Base-by-base conservation (phyloP, 345 rosid genomes). In the Pseudoturritis turrita region DNA sequence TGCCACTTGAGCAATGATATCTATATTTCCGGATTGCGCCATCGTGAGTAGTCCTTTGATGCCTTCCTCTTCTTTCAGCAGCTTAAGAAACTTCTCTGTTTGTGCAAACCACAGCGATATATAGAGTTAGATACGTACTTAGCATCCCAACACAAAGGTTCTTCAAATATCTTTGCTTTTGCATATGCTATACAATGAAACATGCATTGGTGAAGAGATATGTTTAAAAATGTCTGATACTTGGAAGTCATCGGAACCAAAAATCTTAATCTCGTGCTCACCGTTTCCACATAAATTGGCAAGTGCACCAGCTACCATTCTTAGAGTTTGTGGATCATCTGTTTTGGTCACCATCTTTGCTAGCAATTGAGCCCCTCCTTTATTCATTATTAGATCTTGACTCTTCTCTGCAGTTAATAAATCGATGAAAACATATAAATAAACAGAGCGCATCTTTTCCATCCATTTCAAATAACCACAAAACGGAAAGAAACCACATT, bases 221-320 rank as follows among this genome's bases (percentile, higher is more conserved):
- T 14, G 53, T 13, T 40, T 1, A 35, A 36, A 39, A 28, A 11
- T 49, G 29, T 60, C 29, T 49, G 21, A 28, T 61, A 37, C 15
- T n/a, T 40, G 21, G 52, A 64, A 64, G 50, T 73, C 33, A 56
- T 60, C 7, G 7, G 17, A 55, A 25, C 40, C 2, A 1, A 25
- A 33, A 52, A 35, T 22, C 6, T n/a, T 28, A 41, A 43, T 43
- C 39, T 76, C 41, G 40, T 39, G 65, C 89, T 73, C 71, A 94
- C 98, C 98, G 71, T 94, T 94, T 69, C 97, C 97, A 14, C 97
- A 94, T 71, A 94, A 78, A 77, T 89, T 94, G 56, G 96, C 97
- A 46, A 90, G 86, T 53, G 92, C 97, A 75, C 98, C 98, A 43
- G 97, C 96, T 67, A 90, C 95, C 98, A 94, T 94, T 81, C 96